Base-by-base conservation (phyloP, 768 basidiomycete species). In the Rhodotorula kratochvilovae region DNA sequence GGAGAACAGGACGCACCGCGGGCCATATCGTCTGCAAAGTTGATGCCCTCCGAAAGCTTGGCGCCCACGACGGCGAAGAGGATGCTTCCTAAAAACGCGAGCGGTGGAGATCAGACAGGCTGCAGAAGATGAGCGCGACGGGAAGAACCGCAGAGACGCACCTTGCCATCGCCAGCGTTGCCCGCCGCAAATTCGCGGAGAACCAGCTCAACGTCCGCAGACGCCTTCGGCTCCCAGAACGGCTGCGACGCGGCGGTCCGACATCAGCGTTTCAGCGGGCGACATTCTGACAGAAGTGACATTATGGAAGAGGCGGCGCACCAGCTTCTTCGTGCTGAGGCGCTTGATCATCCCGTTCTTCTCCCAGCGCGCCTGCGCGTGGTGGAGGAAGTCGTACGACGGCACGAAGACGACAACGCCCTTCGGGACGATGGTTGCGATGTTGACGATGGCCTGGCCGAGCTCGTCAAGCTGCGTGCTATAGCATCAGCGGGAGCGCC, bases 331-430 rank as follows among this genome's bases (percentile, higher is more conserved):
- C 21, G 77, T 78, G 2, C 78, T 79, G 56, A 96, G 81, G 76
- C 87, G 87, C 21, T 83, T 82, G 68, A 95, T 73, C 17, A 87
- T 77, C 2, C 89, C 88, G 57, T 81, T 85, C 58, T 82, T 83
- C 12, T 81, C 79, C 93, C 95, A 98, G 12, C 83, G 77, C 10
- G 81, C 82, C 75, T 86, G 89, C 7, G 89, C 86, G 50, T 82
- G 80, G 68, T 88, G 85, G 48, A 97, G 81, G 75, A 91, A 93
- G 39, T 83, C 85, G 79, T 98, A 98, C 0, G 92, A 95, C 1
- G 95, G 94, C 51, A 97, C 86, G 79, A 99, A 99, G 13, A 96
- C 88, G 29, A 98, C 90, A 81, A 97, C 85, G 0, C 95, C 95
- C 29, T 87, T 88, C 0, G 93, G 90, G 10, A 94, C 85, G 27